Base-by-base conservation (phyloP, 1,284 basidiomycete species). In the Erythrobasidium hasegawianum region DNA sequence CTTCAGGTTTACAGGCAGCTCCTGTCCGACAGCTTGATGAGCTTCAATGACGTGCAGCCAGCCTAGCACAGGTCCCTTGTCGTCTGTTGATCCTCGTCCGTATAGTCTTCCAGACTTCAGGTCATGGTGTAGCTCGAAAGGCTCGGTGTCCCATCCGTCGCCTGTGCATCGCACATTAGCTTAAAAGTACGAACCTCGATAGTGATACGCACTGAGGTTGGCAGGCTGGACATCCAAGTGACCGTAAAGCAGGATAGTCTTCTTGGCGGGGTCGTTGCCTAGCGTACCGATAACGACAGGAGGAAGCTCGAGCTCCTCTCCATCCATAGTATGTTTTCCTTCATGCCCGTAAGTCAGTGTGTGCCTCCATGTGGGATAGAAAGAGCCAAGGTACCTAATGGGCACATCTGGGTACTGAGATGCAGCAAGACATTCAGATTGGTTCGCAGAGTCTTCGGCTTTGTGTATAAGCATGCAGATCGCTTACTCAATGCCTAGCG, bases 1-100 rank as follows among this genome's bases (percentile, higher is more conserved):
- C 74, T 87, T 86, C 72, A 98, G 79, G 79, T 98, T 98, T 59
- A 98, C 95, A 1, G 95, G 95, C 20, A 98, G 83, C 57, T 87
- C 85, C 62, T 87, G 81, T 45, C 84, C 83, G 54, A 86, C 84
- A 69, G 86, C 77, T 72, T 81, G 78, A 78, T 97, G 93, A 52
- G 92, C 93, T 75, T 97, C 88, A 59, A 97, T 82, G 58, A 93
- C 88, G 77, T 98, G 96, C 70, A 98, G 79, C 96, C 95, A 97
- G 41, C 90, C 94, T 53, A 69, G 43, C 41, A 69, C 74, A 7
- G 90, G 90, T 1, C 93, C 92, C 78, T 97, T 97, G 81, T 97
- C 93, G 76, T 97, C 93, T 10, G 88, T 87, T 53, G 89, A 85
- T 52, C 58, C 57, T 38, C 95, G 88, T 1, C 95, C 95, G 73